Base-by-base conservation (phyloP, 2,329 filamentous ascomycete genomes). In the Aspergillus uvarum region DNA sequence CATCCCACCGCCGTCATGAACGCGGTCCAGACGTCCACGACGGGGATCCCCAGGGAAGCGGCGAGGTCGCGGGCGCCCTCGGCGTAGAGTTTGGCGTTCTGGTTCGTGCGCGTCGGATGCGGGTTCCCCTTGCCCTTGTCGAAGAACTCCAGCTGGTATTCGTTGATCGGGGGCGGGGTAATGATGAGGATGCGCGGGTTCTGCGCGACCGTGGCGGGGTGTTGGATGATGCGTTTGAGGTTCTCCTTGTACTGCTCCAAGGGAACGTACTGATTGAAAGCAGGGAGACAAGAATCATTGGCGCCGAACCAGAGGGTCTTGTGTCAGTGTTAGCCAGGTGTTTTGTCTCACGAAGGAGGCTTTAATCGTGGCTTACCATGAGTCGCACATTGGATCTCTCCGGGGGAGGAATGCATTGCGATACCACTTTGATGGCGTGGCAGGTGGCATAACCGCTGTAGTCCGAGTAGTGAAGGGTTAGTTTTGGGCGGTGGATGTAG, bases 251-350 rank as follows among this genome's bases (percentile, higher is more conserved):
- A 98, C 61, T 86, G 78, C 1, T 88, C 83, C n/a, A 96, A 76
- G 0, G 91, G 85, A 7, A 98, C 85, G 73, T 94, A 87, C 76
- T 98, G 95, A 10, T 81, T 80, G 54, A 85, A 87, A 42, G 84
- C 79, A 3, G 86, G 83, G 3, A 96, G 75, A 57, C 87, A 87
- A 3, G 94, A 89, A 76, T 98, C 95, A 72, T 99, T 98, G 67
- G 95, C 91, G 19, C 95, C 95, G 61, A 97, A 87, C 65, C 96
- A 88, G 60, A 96, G 77, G 44, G 89, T 80, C 89, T 92, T 59
- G 31, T 5, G 5, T 21, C 47, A n/a, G 31, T 38, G 49, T 63
- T 24, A 65, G 56, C 16, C 31, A 31, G 14, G 21, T 11, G 5
- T 10, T n/a, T 53, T 11, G n/a, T 29, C 22, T 11, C 22, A 12